Conservation (phyloP, 495 filamentous ascomycete genomes). For the Cryomyces minteri region DNA sequence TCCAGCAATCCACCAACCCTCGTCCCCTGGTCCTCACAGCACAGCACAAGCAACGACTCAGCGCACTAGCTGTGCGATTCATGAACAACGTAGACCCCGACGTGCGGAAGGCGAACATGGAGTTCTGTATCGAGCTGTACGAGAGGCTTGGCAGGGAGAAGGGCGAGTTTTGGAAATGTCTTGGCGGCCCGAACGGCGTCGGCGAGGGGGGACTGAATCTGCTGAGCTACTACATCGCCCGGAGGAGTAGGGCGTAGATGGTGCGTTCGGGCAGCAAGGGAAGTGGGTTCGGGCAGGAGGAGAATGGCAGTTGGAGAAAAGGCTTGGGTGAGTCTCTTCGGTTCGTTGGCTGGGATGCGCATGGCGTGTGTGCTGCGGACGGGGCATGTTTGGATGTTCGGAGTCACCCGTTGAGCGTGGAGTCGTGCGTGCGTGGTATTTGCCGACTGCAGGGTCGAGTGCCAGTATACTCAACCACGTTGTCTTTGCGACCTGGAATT, state of each 20-base stretch:
- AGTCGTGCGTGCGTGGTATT: too few species aligned
- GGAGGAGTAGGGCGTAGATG: slow-evolving; percentile 10
- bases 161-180: slow-evolving; percentile 19
- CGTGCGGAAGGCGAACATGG: slow-evolving; percentile 58
- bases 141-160: slow-evolving; percentile 7
- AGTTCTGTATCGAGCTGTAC: slow-evolving; percentile 63
- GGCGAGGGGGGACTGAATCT: slow-evolving; percentile 22
- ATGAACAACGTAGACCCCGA: slow-evolving; percentile 58
- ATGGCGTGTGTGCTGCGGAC: too few species aligned
- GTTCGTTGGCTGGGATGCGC: too few species aligned
- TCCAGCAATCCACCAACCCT: slow-evolving; percentile 1
- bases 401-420: too few species aligned
- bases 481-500: too few species aligned
- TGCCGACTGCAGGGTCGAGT: too few species aligned
- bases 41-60: slow-evolving; percentile 22
- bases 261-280: too few species aligned
- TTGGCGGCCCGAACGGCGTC: slow-evolving; percentile 10
- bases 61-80: slow-evolving; percentile 36
- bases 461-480: too few species aligned
- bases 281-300: too few species aligned
- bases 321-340: too few species aligned
- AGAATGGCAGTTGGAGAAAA: too few species aligned
- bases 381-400: too few species aligned
- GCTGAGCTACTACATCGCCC: slow-evolving; percentile 24
- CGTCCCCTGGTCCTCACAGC: slow-evolving; percentile 4